Evolutionary conservation across 2,329 filamentous ascomycete species (phyloP).

Genomic region (Colletotrichum incanum): DNA sequence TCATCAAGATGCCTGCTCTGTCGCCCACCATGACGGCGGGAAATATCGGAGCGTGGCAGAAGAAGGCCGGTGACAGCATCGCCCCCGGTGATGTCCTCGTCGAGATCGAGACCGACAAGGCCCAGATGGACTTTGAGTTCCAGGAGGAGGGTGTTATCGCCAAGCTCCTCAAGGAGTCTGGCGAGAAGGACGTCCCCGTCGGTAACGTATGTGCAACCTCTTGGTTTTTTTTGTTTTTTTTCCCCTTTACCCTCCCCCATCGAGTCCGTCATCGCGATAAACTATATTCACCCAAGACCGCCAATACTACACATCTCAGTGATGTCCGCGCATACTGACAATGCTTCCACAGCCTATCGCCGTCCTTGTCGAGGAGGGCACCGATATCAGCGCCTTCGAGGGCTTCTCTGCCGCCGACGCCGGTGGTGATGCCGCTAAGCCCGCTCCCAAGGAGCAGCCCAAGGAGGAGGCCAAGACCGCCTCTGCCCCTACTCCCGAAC

Average conservation of each 20-base stretch:
- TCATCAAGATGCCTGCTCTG: constrained; percentile 98
- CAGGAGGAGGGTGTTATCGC: constrained; percentile 97
- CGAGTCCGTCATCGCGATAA: constrained; percentile 17
- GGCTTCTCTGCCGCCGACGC: constrained; percentile 91
- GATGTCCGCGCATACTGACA: constrained; percentile 21
- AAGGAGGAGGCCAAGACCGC: constrained; percentile 76
- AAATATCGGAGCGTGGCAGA: constrained; percentile 98
- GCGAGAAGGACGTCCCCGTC: constrained; percentile 93
- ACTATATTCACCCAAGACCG: not conserved
- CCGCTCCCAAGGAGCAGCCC: constrained; percentile 77
- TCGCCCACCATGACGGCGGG: constrained; percentile 98
- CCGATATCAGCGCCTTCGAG: constrained; percentile 90
- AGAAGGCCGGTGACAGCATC: constrained; percentile 92
- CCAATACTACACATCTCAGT: constrained; percentile 38
- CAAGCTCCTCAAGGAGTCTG: constrained; percentile 92
- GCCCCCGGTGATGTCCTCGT: constrained; percentile 94
- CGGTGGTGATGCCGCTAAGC: constrained; percentile 81
- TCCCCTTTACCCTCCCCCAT: too few relatives aligned
- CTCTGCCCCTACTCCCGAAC: constrained; percentile 67
- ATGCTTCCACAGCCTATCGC: constrained; percentile 83
- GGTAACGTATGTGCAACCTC: constrained; percentile 82
- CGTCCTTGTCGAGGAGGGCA: constrained; percentile 91
- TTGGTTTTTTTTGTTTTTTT: not conserved
- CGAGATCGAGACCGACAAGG: constrained; percentile 99
- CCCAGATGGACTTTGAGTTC: constrained; percentile 99